Base-by-base conservation (phyloP, 768 basidiomycete species). In the Suillus discolor region DNA sequence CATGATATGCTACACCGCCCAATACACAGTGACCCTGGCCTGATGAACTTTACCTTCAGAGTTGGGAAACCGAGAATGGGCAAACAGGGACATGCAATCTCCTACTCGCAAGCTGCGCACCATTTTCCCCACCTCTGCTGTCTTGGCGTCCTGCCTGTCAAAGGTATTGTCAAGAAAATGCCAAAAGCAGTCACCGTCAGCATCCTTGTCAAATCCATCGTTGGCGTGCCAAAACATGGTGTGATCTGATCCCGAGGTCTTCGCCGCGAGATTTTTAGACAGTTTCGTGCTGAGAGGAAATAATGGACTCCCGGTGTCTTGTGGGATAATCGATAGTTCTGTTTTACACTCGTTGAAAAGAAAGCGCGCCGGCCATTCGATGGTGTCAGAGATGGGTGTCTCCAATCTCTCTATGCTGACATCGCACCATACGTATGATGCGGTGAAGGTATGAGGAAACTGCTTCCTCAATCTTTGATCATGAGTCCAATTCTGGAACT, bases 1-100 rank as follows among this genome's bases (percentile, higher is more conserved):
- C 5, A 28, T 41, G 15, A 12, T 7, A 18, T 18, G 23, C 41
- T 65, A 66, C 38, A 64, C 66, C n/a, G 63, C 66, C 66, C 66
- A 66, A 65, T 66, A 59, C 18, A 66, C 57, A 25, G 20, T 60
- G 31, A 64, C 18, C 45, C 28, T 64, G 12, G 66, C 66, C 20
- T 64, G 41, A n/a, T 54, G 51, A 34, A 66, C n/a, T 18, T 13
- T 12, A 28, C 20, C 12, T 42, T 41, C 39, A 4, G 59, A 28
- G 25, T 60, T 4, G 13, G 62, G 62, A 62, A 42, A 42, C 25
- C 62, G 62, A 25, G 16, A 11, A 16, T 55, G 18, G 20, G n/a
- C 57, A 6, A 39, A 25, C 7, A 63, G 25, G 20, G 23, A 31
- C 57, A 63, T n/a, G 13, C 62, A 63, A 60, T 62, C 59, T 34